Percentiles rank a stretch among this genome's conserved stretches.
Conservation (phyloP, 169 alveolate species). For the Plasmodium malariae region DNA sequence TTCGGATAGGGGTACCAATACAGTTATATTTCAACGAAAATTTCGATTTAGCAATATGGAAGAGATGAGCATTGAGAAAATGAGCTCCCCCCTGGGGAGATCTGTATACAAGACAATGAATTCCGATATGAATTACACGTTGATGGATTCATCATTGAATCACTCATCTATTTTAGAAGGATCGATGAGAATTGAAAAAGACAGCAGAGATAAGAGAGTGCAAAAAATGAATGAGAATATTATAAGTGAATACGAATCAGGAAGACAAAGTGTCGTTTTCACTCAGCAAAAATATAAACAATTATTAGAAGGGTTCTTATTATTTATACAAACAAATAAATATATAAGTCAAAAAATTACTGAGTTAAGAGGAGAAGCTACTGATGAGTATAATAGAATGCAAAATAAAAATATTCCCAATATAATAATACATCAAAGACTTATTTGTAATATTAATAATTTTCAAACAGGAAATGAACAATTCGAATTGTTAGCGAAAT, state of each 20-base stretch:
- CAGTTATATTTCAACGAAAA: no score
- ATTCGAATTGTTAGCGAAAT: slow-evolving; percentile 77
- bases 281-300: slow-evolving; percentile 72
- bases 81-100: slow-evolving; percentile 51
- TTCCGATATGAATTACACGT: slow-evolving; percentile 40
- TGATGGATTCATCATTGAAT: slow-evolving; percentile 67
- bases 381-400: slow-evolving; percentile 66
- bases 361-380: slow-evolving; percentile 68
- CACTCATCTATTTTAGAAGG: slow-evolving; percentile 62
- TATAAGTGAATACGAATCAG: slow-evolving; percentile 65
- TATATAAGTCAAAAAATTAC: slow-evolving; percentile 56
- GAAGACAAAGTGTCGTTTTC: slow-evolving; percentile 75
- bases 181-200: slow-evolving; percentile 62
- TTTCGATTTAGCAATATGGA: slow-evolving; percentile 26
- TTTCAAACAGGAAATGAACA: slow-evolving; percentile 81
- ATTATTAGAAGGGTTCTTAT: slow-evolving; percentile 48
- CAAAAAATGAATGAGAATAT: slow-evolving; percentile 59
- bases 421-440: slow-evolving; percentile 82
- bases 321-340: slow-evolving; percentile 66
- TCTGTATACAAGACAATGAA: slow-evolving; percentile 40
- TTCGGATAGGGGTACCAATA: no score
- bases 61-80: slow-evolving; percentile 38
- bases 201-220: slow-evolving; percentile 32
- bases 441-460: slow-evolving; percentile 81
- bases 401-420: slow-evolving; percentile 76